Percentiles rank a stretch among this genome's conserved stretches.
phyloP scores from a whole-genome alignment of 352 stramenopile species.

The Aphanomyces euteiches region DNA sequence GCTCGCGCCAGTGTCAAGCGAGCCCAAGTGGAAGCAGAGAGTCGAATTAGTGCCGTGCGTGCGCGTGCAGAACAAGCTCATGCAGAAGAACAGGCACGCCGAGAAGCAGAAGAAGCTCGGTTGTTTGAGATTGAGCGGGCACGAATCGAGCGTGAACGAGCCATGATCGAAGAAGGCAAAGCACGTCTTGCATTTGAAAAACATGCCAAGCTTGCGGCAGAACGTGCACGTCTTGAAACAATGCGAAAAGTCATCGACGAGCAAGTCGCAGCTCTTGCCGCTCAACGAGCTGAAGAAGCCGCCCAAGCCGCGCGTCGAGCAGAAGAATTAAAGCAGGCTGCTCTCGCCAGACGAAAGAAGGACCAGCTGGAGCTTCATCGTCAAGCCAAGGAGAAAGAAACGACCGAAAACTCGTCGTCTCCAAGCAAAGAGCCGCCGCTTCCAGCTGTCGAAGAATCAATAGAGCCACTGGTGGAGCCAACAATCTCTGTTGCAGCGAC shows the following conservation, averaged over 20 bases:
- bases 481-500: no score
- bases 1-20: slow-evolving; percentile 1
- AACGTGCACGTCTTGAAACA: neutral
- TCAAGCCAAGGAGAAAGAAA: neutral
- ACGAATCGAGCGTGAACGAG: neutral
- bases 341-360: neutral
- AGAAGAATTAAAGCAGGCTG: neutral
- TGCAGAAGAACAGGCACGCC: neutral
- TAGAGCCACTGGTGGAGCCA: no score
- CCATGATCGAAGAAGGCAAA: neutral
- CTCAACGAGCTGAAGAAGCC: neutral
- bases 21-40: neutral
- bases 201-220: neutral
- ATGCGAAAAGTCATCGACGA: neutral
- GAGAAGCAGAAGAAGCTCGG: neutral
- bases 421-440: no score
- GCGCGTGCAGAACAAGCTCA: neutral
- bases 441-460: no score
- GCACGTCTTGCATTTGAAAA: slow-evolving; percentile 4
- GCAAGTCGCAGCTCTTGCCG: neutral
- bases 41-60: neutral
- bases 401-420: no score
- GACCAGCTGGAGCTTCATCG: neutral
- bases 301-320: no score
- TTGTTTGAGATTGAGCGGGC: neutral